Base-by-base conservation (phyloP, 768 basidiomycete genomes). In the Suillus variegatus region DNA sequence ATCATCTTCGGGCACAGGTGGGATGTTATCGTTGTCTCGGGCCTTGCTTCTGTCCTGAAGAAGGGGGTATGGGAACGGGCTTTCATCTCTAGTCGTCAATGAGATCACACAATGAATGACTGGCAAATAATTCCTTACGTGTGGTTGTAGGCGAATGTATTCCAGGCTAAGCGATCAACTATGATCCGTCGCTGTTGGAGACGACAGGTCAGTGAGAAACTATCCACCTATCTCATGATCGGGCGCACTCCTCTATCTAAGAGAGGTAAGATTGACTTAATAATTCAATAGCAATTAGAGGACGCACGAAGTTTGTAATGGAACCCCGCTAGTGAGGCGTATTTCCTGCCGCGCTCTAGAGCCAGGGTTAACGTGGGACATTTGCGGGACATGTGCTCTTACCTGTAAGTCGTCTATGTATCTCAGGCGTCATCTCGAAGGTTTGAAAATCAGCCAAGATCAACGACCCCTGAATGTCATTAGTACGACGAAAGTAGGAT, bases 321-420 rank as follows among this genome's bases (percentile, higher is more conserved):
- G 32, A 64, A 28, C 25, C 63, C 63, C 22, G 41, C 54, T 35
- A 64, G 22, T 8, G 60, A 25, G 38, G 14, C 43, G 16, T 64
- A 64, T 25, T 40, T 58, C 35, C 63, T 38, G 18, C 63, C 63
- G 18, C 63, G 63, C 35, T 62, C 62, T 58, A 58, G 62, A 62
- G 14, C 16, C 28, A 36, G 22, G 35, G 40, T 60, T 62, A 60
- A 60, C 10, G 32, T 6, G 20, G 35, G 22, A 46, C 25, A 63
- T 18, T 63, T 56, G 4, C 6, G 4, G 43, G 22, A 25, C 63
- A 61, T 36, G 32, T 36, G 6, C 35, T 32, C 43, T 12, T 64
- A 64, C 63, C 63, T 5, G 16, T 46, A 44, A 64, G 43, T 36
- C 43, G 38, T 3, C 9, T 28, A 6, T n/a, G 20, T 46, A 64